Percentiles rank a stretch among this genome's conserved stretches.
These are phyloP conservation scores for Bimuria novae-zelandiae DNA, from an alignment of 2,329 filamentous ascomycete genomes.

Conservation along the genomic window DNA sequence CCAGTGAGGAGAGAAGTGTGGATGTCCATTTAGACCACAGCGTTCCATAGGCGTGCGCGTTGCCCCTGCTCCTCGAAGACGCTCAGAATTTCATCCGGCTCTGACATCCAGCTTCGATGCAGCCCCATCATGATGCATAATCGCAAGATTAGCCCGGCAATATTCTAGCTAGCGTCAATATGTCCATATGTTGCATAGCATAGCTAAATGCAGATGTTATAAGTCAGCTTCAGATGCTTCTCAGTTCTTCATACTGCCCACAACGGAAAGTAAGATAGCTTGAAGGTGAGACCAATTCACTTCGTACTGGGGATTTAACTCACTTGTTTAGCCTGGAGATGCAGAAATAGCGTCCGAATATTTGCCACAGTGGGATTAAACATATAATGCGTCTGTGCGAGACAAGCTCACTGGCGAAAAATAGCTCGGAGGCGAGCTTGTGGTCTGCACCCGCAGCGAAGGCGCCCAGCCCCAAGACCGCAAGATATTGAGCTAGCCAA, in stretches of 20 bases:
- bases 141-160: conserved; percentile 23
- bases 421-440: conserved; percentile 15
- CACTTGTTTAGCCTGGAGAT: conserved; percentile 29
- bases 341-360: conserved; percentile 25
- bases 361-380: conserved; percentile 18
- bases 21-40: conserved; percentile 26
- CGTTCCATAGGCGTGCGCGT: conserved; percentile 23
- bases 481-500: conserved; percentile 25
- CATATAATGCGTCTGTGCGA: conserved; percentile 27
- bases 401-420: conserved; percentile 27
- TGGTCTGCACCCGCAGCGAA: conserved; percentile 11
- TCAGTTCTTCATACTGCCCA: too few species aligned
- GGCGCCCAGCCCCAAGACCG: conserved; percentile 26
- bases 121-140: conserved; percentile 25
- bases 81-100: conserved; percentile 7
- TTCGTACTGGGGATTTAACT: too few species aligned
- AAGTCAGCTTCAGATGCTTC: too few species aligned
- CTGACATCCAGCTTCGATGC: conserved; percentile 20
- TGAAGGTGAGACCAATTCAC: too few species aligned
- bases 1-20: conserved; percentile 26
- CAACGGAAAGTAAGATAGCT: too few species aligned
- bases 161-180: conserved; percentile 26
- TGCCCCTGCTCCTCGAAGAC: conserved; percentile 14
- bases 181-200: conserved; percentile 29
- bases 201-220: neutral